Evolutionary conservation across 1,139 yeast genomes (phyloP), one percentile per base, ranked within the genome.

Genomic region (Saccharomyces pastorianus): DNA sequence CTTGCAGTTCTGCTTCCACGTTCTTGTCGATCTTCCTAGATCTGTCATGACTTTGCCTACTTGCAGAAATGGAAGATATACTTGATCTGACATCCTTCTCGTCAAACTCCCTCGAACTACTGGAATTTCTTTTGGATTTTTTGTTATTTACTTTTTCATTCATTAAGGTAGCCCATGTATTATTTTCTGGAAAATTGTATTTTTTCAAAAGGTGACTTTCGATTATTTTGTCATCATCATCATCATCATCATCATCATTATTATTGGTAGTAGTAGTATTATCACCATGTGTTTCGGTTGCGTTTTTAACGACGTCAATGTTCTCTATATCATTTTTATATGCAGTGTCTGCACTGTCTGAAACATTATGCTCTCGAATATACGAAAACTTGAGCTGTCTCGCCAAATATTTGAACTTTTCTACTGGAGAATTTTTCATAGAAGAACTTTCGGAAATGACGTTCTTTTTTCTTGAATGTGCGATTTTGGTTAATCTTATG

Each of bases 91-190:
- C 58, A 11, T 56, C 61, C 27, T 58, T 51, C 7, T 57, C 64
- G 29, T 59, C 66, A 8, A 57, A 58, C 42, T 51, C 53, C 26
- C 46, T 42, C 5, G 49, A 28, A 14, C 34, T 7, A 6, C 48
- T 44, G 14, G 42, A 49, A 34, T 42, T 51, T 27, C 34, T 50
- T 49, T 48, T 44, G 25, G 46, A 31, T 20, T 44, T 25, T 25
- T 47, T 53, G 27, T 49, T 50, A n/a, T 59, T 61, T 11, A 53
- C 51, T 38, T 60, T 64, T 46, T 59, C 61, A 44, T 60, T 64
- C 2, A 68, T 60, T 32, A 67, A 57, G 32, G 65, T 65, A 3
- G 70, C 57, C 72, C 71, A 68, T 9, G 71, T 68, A 25, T 68
- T 64, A 49, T 65, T 62, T 51, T 66, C 69, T 6, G 68, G 57